These are phyloP conservation scores for Hortaea sp. DNA, from an alignment of 2,329 filamentous ascomycete genomes.

Conservation along the genomic window DNA sequence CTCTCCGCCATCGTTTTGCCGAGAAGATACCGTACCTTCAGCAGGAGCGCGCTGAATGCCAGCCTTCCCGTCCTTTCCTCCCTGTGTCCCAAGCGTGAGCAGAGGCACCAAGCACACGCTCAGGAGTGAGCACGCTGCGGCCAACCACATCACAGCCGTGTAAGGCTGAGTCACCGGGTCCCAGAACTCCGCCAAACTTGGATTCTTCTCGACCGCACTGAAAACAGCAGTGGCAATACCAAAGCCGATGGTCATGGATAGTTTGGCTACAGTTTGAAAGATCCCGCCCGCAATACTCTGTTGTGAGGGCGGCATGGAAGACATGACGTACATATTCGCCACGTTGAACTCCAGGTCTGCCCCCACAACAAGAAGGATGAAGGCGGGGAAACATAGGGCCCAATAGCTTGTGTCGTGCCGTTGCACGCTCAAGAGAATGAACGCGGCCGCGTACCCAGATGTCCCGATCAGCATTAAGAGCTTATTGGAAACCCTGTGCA, in stretches of 20 bases:
- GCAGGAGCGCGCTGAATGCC: not conserved
- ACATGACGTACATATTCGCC: slow-evolving; percentile 63
- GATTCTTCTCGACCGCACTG: slow-evolving; percentile 31
- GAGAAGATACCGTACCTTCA: no score
- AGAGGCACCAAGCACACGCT: slow-evolving; percentile 42
- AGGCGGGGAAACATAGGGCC: slow-evolving; percentile 53
- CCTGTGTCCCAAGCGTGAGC: slow-evolving; percentile 45
- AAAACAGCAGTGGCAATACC: slow-evolving; percentile 54
- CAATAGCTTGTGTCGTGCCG: slow-evolving; percentile 49
- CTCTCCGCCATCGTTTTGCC: not conserved
- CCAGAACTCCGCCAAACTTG: slow-evolving; percentile 30
- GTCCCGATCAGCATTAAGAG: slow-evolving; percentile 48
- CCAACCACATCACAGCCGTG: slow-evolving; percentile 42
- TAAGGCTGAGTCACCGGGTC: slow-evolving; percentile 39
- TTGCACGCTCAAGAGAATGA: slow-evolving; percentile 50
- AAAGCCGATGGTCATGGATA: slow-evolving; percentile 50
- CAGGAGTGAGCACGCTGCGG: slow-evolving; percentile 33
- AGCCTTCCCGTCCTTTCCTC: slow-evolving; percentile 20
- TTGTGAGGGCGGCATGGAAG: slow-evolving; percentile 50
- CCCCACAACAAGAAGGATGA: slow-evolving; percentile 53
- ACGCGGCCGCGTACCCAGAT: slow-evolving; percentile 33
- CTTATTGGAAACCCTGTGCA: slow-evolving; percentile 56
- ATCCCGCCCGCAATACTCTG: slow-evolving; percentile 59
- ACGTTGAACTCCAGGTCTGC: slow-evolving; percentile 64
- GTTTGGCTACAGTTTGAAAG: slow-evolving; percentile 55